These are phyloP conservation scores for Thelephora ganbajun DNA, from an alignment of 768 basidiomycete species.

Conservation along the genomic window DNA sequence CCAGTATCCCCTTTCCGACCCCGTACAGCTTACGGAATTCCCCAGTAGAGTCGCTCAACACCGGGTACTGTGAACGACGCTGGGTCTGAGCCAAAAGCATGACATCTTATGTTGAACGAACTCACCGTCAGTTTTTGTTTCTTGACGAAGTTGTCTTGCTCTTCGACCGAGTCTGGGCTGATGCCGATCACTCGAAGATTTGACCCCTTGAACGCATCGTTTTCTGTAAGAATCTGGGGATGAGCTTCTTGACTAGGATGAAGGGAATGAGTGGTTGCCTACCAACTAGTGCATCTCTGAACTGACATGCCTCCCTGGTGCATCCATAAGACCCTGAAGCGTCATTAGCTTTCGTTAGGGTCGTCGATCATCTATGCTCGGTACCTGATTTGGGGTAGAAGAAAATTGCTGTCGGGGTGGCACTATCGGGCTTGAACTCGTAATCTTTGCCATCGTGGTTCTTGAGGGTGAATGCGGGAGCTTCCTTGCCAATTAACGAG, in stretches of 20 bases:
- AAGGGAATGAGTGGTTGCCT: conserved; percentile 10
- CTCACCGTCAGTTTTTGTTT: conserved; percentile 51
- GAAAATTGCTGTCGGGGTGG: conserved; percentile 55
- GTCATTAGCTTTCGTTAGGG: not conserved
- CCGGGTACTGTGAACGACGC: conserved; percentile 42
- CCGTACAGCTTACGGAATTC: conserved; percentile 48
- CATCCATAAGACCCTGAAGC: conserved; percentile 56
- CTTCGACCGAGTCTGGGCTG: conserved; percentile 55
- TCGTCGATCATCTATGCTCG: conserved; percentile 8
- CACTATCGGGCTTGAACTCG: conserved; percentile 44
- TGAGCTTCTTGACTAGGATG: not conserved
- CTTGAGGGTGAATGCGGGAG: conserved; percentile 51
- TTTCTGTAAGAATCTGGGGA: conserved; percentile 25
- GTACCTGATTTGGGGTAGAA: conserved; percentile 66
- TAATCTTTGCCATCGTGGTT: conserved; percentile 50
- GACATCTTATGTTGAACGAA: not conserved
- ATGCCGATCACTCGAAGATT: conserved; percentile 62
- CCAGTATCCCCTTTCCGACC: conserved; percentile 55
- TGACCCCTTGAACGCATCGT: conserved; percentile 47
- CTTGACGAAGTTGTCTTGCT: conserved; percentile 65
- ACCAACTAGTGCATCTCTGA: conserved; percentile 68
- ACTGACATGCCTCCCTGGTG: conserved; percentile 70
- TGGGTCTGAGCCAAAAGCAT: not conserved
- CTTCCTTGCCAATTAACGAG: conserved; percentile 45
- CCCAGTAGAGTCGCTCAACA: conserved; percentile 59